phyloP scores from a whole-genome alignment of 306 rosid species.

The peach (Prunus persica) region Prunus_persica_NCBIv2 NC_034016.1:19366001-19366500 shows the following conservation, averaged over 20 bases:
- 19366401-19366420: background rate
- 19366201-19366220: background rate
- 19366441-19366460: constrained; percentile 44
- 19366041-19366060: background rate
- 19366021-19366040: background rate
- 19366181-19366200: background rate
- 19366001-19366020: background rate
- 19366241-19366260: constrained; percentile 11
- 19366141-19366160: background rate
- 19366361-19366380: background rate
- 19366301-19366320: constrained; percentile 51
- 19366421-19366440: background rate
- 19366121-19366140: background rate
- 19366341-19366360: constrained; percentile 50
- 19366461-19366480: constrained; percentile 65
- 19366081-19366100: background rate
- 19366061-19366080: background rate
- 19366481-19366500: constrained; percentile 79
- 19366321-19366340: constrained; percentile 55
- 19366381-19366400: background rate
- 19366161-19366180: background rate
- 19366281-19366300: constrained; percentile 56
- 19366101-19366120: background rate
- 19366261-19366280: constrained; percentile 56
- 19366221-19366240: background rate